Percentiles rank a stretch among this genome's conserved stretches.
phyloP scores from a whole-genome alignment of 1,139 yeast species.

The Saccharomyces uvarum region DNA sequence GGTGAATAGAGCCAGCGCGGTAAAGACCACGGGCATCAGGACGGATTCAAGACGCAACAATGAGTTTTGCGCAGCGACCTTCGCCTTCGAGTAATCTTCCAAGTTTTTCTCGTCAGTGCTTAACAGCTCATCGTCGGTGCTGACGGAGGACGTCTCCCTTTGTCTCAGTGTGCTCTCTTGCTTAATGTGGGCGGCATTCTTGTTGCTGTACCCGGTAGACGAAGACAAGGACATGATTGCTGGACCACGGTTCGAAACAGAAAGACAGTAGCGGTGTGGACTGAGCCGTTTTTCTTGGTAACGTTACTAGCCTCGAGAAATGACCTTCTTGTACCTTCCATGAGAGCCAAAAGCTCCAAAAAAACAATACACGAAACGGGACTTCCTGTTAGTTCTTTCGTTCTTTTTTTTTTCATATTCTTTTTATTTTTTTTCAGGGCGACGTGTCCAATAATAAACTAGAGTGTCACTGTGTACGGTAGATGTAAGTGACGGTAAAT shows the following conservation, averaged over 20 bases:
- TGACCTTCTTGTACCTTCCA: not conserved
- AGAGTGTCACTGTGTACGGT: not conserved
- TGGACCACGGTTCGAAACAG: constrained; percentile 1
- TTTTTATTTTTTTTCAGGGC: not conserved
- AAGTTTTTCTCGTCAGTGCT: constrained; percentile 2
- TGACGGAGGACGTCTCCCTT: not conserved
- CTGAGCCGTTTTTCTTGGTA: not conserved
- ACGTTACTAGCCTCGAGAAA: not conserved
- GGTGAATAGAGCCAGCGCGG: constrained; percentile 59
- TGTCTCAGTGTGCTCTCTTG: not conserved
- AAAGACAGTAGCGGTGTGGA: not conserved
- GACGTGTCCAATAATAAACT: not conserved
- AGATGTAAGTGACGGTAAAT: not conserved
- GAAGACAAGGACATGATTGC: constrained; percentile 1
- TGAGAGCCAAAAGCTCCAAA: not conserved
- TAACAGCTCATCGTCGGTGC: constrained; percentile 5
- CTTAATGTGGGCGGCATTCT: not conserved
- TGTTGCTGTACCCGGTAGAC: constrained; percentile 6
- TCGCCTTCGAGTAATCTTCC: constrained; percentile 9
- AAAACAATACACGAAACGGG: not conserved
- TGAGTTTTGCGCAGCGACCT: constrained; percentile 1
- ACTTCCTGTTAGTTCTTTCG: not conserved
- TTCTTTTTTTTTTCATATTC: not conserved
- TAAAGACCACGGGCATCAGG: constrained; percentile 51
- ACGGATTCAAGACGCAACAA: constrained; percentile 36